phyloP scores from a whole-genome alignment of 176 grass and related monocot species.

The Melocanna baccifera region DNA sequence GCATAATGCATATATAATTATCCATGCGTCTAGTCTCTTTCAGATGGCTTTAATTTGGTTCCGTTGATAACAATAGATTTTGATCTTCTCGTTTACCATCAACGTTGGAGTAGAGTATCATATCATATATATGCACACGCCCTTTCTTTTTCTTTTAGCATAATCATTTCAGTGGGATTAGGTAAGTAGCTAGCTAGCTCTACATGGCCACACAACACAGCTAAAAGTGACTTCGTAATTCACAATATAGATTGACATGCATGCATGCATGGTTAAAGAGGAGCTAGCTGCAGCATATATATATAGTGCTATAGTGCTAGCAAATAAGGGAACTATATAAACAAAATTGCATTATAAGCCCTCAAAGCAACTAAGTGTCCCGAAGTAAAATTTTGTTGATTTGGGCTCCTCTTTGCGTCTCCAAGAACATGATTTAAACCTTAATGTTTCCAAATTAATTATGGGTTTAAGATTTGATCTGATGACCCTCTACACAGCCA shows the following conservation, averaged over 20 bases:
- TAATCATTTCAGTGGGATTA: constrained; percentile 1
- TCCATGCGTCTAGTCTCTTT: background rate
- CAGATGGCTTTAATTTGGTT: background rate
- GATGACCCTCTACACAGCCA: background rate
- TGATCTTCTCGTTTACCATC: background rate
- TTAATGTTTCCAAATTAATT: background rate
- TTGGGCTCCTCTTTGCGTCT: background rate
- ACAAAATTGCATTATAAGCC: background rate
- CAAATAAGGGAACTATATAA: background rate
- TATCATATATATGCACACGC: background rate
- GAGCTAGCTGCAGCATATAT: background rate
- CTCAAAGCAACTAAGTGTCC: background rate
- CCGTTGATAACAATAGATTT: background rate
- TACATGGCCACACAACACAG: background rate
- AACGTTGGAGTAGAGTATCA: background rate
- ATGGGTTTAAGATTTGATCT: background rate
- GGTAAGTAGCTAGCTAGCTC: background rate
- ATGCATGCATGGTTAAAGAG: background rate
- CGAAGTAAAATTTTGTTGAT: background rate
- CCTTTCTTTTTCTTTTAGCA: background rate
- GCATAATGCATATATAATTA: background rate
- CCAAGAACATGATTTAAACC: background rate
- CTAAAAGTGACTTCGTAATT: background rate
- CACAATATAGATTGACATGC: background rate
- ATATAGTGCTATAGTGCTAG: no score